These are phyloP conservation scores for Pythium myriotylum DNA, from an alignment of 352 stramenopile genomes.

Conservation along the genomic window DNA sequence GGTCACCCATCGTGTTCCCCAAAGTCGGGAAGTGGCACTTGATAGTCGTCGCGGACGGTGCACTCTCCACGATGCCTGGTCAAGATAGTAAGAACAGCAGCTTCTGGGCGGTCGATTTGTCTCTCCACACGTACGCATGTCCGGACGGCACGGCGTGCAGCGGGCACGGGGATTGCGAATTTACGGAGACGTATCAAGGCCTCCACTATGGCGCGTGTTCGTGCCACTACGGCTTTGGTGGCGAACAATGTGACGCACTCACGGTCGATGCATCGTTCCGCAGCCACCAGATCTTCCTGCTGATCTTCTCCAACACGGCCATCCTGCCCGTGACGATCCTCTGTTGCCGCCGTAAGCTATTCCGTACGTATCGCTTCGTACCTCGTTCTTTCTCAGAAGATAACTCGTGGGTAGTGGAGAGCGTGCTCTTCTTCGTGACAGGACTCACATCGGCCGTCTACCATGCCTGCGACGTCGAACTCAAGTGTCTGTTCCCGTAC, in stretches of 20 bases:
- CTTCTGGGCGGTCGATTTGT: conserved; percentile 33
- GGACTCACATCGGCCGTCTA: conserved; percentile 41
- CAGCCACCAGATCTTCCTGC: conserved; percentile 31
- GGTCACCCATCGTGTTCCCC: conserved; percentile 27
- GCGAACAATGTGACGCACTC: conserved; percentile 30
- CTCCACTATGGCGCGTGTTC: conserved; percentile 36
- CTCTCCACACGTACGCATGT: conserved; percentile 32
- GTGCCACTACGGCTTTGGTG: conserved; percentile 44
- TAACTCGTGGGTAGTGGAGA: conserved; percentile 31
- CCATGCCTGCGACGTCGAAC: conserved; percentile 41
- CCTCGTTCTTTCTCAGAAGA: not conserved
- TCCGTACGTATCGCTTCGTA: conserved; percentile 26
- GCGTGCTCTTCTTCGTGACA: conserved; percentile 35
- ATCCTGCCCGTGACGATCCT: conserved; percentile 36
- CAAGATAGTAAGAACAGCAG: conserved; percentile 11
- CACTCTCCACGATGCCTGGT: not conserved
- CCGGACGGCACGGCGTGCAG: conserved; percentile 25
- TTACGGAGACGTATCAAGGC: conserved; percentile 34
- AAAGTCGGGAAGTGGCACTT: conserved; percentile 32
- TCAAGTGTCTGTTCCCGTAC: conserved; percentile 41
- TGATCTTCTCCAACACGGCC: conserved; percentile 39
- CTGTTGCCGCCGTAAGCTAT: conserved; percentile 38
- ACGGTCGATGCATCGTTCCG: conserved; percentile 25
- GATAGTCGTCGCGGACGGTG: conserved; percentile 25
- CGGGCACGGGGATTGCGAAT: conserved; percentile 30